These are phyloP conservation scores for Withania somnifera DNA, from an alignment of 305 asterid species.

Conservation along the genomic window DNA sequence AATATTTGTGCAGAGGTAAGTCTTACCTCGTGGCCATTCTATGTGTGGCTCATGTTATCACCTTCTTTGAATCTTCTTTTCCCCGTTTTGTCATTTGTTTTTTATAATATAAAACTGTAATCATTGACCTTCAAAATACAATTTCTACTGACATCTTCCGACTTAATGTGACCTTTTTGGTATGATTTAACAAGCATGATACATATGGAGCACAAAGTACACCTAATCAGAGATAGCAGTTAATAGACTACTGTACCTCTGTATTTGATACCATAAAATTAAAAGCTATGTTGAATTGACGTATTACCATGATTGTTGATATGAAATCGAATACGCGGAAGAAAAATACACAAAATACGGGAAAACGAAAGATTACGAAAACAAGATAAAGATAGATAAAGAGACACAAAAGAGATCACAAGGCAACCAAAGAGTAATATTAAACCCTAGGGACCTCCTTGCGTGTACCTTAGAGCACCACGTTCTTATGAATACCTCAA, in stretches of 20 bases:
- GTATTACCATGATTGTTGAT: neutral
- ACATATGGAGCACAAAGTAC: neutral
- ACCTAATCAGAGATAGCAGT: neutral
- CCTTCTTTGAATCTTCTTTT: neutral
- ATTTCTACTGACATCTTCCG: neutral
- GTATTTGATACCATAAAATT: neutral
- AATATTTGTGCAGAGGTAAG: slow-evolving; percentile 80
- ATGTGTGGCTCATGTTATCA: neutral
- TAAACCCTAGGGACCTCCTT: too few relatives aligned
- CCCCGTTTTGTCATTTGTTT: neutral
- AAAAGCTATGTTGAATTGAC: neutral
- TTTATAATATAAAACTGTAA: neutral
- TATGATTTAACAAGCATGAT: neutral
- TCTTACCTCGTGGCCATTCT: neutral
- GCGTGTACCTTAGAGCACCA: too few relatives aligned
- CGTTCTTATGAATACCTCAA: too few relatives aligned
- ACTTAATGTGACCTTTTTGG: neutral
- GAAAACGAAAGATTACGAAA: too few relatives aligned
- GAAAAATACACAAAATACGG: too few relatives aligned
- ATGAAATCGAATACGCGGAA: too few relatives aligned
- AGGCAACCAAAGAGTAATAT: too few relatives aligned
- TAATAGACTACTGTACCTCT: neutral
- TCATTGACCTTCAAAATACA: neutral
- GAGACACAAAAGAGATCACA: too few relatives aligned
- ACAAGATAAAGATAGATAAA: too few relatives aligned